phyloP scores from a whole-genome alignment of 306 rosid genomes.

The Pueraria montana region DNA sequence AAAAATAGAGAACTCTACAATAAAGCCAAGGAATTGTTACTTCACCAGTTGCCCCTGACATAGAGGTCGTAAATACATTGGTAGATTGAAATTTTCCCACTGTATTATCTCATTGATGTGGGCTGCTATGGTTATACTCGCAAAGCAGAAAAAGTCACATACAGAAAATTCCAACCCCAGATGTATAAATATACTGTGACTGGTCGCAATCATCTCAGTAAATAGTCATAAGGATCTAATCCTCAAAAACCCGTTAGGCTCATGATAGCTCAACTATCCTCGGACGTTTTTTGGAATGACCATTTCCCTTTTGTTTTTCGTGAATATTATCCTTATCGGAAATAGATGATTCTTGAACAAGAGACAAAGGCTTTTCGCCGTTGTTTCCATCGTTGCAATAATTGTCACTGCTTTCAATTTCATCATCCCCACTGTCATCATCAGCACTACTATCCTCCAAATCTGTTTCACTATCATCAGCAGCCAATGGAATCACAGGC shows the following conservation, averaged over 20 bases:
- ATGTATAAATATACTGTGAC: neutral
- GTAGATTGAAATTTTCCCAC: neutral
- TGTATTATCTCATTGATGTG: neutral
- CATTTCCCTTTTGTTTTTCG: constrained; percentile 45
- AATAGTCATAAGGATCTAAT: neutral
- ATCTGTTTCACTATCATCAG: constrained; percentile 58
- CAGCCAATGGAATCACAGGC: constrained; percentile 61
- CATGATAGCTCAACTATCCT: constrained; percentile 74
- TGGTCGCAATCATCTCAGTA: neutral
- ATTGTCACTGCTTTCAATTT: constrained; percentile 34
- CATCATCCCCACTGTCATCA: constrained; percentile 41
- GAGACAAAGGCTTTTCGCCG: constrained; percentile 36
- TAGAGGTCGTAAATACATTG: neutral
- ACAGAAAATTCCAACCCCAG: neutral
- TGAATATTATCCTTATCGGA: constrained; percentile 35
- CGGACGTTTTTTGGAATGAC: constrained; percentile 55
- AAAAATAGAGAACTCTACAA: neutral
- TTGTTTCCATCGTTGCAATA: constrained; percentile 6
- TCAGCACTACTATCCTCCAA: constrained; percentile 62
- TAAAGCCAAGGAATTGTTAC: neutral
- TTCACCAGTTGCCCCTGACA: neutral
- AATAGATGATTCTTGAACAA: constrained; percentile 43
- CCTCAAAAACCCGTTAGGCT: neutral
- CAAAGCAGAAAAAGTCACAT: neutral
- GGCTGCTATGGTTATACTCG: neutral